phyloP scores from a whole-genome alignment of 1,284 basidiomycete species.

The Cryptococcus sp. region DNA sequence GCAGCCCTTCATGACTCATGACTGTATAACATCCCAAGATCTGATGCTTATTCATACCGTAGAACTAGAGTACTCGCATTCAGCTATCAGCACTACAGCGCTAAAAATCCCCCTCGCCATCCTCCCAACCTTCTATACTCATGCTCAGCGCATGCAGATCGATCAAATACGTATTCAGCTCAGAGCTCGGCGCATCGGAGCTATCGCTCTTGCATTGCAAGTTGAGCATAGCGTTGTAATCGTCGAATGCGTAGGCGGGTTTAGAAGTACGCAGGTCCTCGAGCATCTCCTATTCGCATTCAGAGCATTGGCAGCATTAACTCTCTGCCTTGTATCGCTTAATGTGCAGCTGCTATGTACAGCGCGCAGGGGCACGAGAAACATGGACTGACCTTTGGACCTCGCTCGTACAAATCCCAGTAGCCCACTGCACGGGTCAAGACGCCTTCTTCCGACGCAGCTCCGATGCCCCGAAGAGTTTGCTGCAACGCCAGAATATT shows the following conservation, averaged over 20 bases:
- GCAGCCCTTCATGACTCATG: not conserved
- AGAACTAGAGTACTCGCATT: no score
- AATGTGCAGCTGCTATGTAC: no score
- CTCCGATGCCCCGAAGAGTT: slow-evolving; percentile 73
- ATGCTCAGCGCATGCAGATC: slow-evolving; percentile 52
- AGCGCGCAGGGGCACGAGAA: not conserved
- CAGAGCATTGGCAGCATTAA: slow-evolving; percentile 7
- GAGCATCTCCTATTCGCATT: slow-evolving; percentile 65
- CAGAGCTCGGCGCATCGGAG: slow-evolving; percentile 32
- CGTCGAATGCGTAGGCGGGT: slow-evolving; percentile 77
- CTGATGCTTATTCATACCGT: no score
- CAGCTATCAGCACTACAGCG: not conserved
- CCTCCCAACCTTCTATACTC: slow-evolving; percentile 41
- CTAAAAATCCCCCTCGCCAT: slow-evolving; percentile 17
- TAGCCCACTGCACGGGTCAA: slow-evolving; percentile 77
- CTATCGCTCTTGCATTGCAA: slow-evolving; percentile 79
- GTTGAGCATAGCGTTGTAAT: slow-evolving; percentile 85
- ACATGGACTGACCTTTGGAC: slow-evolving; percentile 65
- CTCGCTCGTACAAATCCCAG: slow-evolving; percentile 73
- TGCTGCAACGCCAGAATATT: slow-evolving; percentile 93
- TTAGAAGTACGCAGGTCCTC: slow-evolving; percentile 62
- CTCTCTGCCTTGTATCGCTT: no score
- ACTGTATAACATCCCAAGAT: not conserved
- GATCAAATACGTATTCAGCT: slow-evolving; percentile 52
- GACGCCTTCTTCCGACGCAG: slow-evolving; percentile 64